Conservation (phyloP, 2,329 filamentous ascomycete species). For the Microsporum canis region DNA sequence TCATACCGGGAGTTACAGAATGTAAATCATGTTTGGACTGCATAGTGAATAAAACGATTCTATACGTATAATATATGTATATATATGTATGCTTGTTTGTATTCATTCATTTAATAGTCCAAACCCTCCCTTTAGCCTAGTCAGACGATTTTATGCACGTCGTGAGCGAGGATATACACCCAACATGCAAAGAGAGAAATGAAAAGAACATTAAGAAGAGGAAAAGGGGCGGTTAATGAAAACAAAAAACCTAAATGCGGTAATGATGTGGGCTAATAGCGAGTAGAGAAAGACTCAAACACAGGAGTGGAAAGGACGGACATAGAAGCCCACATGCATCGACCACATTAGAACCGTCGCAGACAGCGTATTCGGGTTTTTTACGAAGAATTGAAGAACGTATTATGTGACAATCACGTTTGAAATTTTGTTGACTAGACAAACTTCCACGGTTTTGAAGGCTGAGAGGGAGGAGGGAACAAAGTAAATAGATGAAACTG, state of each 20-base stretch:
- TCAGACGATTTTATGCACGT: constrained; percentile 4
- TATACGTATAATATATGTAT: background rate
- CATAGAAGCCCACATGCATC: background rate
- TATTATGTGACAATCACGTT: background rate
- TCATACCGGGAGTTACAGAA: background rate
- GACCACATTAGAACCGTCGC: background rate
- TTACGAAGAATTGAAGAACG: background rate
- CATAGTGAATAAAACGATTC: background rate
- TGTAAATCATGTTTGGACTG: background rate
- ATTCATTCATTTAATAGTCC: constrained; percentile 2
- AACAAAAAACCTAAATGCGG: background rate
- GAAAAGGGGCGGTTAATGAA: background rate
- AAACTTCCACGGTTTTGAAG: background rate
- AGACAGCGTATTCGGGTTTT: background rate
- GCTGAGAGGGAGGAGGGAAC: background rate
- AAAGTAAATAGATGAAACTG: background rate
- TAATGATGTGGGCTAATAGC: background rate
- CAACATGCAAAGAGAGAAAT: background rate
- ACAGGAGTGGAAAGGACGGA: background rate
- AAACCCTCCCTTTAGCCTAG: background rate
- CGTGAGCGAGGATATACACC: constrained; percentile 1
- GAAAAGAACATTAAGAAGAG: constrained; percentile 1
- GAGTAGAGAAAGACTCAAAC: background rate
- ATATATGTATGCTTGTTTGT: background rate
- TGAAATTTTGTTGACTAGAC: background rate